A percentile compares a stretch with the other conserved stretches of the same genome.
These are phyloP conservation scores for Achaetomiella virescens DNA, from an alignment of 495 filamentous ascomycete genomes.

Conservation along the genomic window DNA sequence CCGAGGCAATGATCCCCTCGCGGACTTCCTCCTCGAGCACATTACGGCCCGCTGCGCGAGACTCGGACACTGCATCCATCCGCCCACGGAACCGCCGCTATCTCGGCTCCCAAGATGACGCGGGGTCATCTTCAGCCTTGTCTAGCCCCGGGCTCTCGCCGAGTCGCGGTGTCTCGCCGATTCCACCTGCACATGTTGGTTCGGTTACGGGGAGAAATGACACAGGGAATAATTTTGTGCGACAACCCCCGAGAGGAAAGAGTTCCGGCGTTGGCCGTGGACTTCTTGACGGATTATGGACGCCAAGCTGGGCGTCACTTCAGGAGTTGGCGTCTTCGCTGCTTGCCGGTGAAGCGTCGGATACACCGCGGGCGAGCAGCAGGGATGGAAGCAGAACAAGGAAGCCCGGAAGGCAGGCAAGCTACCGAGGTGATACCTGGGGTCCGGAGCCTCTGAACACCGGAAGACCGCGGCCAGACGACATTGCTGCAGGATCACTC, in stretches of 20 bases:
- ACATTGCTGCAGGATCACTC: conserved; percentile 44
- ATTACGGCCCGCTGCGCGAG: conserved; percentile 17
- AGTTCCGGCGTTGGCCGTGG: conserved; percentile 31
- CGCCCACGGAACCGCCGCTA: conserved; percentile 31
- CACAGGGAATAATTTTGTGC: conserved; percentile 26
- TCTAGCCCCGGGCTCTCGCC: conserved; percentile 25
- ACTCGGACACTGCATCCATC: conserved; percentile 18
- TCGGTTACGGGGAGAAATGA: conserved; percentile 30
- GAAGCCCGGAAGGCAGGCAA: conserved; percentile 24
- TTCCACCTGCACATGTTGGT: conserved; percentile 37
- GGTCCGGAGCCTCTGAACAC: conserved; percentile 35
- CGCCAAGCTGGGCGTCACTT: conserved; percentile 42
- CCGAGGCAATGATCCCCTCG: conserved; percentile 30
- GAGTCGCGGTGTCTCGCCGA: conserved; percentile 35
- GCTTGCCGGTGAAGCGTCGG: conserved; percentile 27
- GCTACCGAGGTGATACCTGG: conserved; percentile 26
- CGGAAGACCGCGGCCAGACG: conserved; percentile 31
- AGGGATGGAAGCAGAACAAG: conserved; percentile 19
- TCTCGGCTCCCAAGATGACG: conserved; percentile 8
- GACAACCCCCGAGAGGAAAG: conserved; percentile 22
- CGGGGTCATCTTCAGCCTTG: conserved; percentile 13
- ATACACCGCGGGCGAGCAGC: conserved; percentile 25
- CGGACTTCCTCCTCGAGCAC: conserved; percentile 23
- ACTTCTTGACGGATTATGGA: conserved; percentile 39
- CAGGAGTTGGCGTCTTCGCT: conserved; percentile 40